Conservation (phyloP, 1,139 yeast genomes). For the Blastobotrys raffinosifermentans region DNA sequence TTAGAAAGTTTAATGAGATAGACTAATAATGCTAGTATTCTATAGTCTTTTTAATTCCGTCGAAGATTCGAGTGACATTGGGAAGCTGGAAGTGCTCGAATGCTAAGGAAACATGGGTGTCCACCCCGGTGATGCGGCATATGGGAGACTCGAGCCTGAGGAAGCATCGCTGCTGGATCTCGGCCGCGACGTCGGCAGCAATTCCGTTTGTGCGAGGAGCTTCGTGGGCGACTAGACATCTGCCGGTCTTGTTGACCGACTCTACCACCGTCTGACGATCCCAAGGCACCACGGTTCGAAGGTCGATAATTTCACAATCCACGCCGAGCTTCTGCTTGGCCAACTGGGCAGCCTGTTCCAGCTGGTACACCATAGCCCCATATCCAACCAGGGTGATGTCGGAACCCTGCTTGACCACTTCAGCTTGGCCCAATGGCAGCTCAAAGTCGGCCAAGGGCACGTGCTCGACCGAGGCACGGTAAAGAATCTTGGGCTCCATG, state of each 20-base stretch:
- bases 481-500: conserved; percentile 35
- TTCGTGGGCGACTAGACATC: conserved; percentile 32
- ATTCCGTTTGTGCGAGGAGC: conserved; percentile 31
- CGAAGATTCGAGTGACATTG: conserved; percentile 31
- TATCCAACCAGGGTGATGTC: conserved; percentile 33
- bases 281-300: conserved; percentile 35
- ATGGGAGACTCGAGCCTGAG: conserved; percentile 33
- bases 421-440: conserved; percentile 33
- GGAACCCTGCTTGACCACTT: conserved; percentile 26
- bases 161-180: conserved; percentile 31
- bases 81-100: conserved; percentile 33
- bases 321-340: conserved; percentile 30
- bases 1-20: no score
- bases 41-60: conserved; percentile 29
- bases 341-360: conserved; percentile 29
- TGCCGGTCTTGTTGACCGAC: conserved; percentile 32
- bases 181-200: conserved; percentile 34
- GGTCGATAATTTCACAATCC: conserved; percentile 31
- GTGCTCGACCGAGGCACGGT: conserved; percentile 32
- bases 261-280: conserved; percentile 32
- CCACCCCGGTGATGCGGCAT: conserved; percentile 34
- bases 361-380: conserved; percentile 33
- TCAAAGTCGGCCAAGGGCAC: conserved; percentile 32
- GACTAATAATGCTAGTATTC: no score
- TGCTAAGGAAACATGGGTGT: conserved; percentile 31